Conservation (phyloP, 352 stramenopile genomes). For the Phytopythium helicoides region DNA sequence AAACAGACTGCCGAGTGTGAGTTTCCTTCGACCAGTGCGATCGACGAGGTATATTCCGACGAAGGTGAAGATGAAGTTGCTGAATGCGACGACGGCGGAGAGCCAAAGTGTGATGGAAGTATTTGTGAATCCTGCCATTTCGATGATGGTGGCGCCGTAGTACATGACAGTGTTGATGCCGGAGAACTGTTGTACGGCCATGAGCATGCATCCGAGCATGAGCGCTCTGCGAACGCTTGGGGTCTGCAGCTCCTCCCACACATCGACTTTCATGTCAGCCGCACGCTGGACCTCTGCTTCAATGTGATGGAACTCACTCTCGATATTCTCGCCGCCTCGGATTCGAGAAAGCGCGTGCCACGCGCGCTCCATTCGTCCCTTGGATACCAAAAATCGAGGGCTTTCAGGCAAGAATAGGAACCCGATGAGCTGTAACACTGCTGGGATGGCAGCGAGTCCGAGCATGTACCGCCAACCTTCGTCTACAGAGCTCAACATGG, state of each 20-base stretch:
- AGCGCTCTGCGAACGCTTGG: slow-evolving; percentile 43
- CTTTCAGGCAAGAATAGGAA: slow-evolving; percentile 70
- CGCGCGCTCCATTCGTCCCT: slow-evolving; percentile 39
- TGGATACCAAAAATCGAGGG: slow-evolving; percentile 59
- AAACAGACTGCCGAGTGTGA: slow-evolving; percentile 44
- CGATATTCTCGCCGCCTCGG: slow-evolving; percentile 46
- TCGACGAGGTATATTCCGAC: slow-evolving; percentile 64
- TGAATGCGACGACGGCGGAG: slow-evolving; percentile 62
- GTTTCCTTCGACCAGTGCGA: slow-evolving; percentile 30
- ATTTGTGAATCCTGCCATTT: slow-evolving; percentile 75
- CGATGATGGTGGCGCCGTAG: slow-evolving; percentile 80
- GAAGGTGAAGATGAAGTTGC: slow-evolving; percentile 72
- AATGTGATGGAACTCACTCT: slow-evolving; percentile 54
- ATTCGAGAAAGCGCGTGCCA: slow-evolving; percentile 46
- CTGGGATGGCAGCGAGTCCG: slow-evolving; percentile 60
- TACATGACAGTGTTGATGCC: slow-evolving; percentile 90
- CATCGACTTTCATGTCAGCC: background rate
- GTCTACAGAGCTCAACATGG: slow-evolving; percentile 41
- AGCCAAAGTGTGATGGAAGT: slow-evolving; percentile 76
- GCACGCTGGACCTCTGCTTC: slow-evolving; percentile 39
- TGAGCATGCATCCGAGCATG: slow-evolving; percentile 55
- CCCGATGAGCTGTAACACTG: slow-evolving; percentile 59
- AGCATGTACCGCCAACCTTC: slow-evolving; percentile 86
- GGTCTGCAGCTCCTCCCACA: slow-evolving; percentile 12
- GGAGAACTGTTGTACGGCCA: slow-evolving; percentile 71